Evolutionary conservation across 768 basidiomycete species (phyloP), one percentile per base, ranked within the genome.

Genomic region (Boletus fagicola): DNA sequence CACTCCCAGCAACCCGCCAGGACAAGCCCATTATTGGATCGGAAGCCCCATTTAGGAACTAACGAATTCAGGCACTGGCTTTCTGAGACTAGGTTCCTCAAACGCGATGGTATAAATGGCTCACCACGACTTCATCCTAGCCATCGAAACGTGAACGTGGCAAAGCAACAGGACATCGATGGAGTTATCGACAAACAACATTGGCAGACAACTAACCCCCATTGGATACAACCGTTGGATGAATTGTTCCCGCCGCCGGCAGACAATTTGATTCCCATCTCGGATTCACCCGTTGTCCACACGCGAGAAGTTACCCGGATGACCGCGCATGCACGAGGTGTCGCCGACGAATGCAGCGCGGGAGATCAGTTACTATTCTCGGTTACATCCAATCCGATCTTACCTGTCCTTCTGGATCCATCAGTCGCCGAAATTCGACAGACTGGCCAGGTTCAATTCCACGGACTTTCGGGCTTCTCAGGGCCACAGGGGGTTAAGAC

Each of bases 61-160:
- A 71, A 58, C 24, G 70, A 72, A 40, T 71, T 72, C 56, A 64
- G 71, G 40, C 63, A 61, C 57, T 71, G 71, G 71, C 64, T 72
- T 24, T 68, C 68, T 60, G 69, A 72, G 59, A 62, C 62, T 16
- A 60, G 60, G 44, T 59, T 63, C 22, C 61, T 68, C 67, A 63
- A 62, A 63, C 58, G 48, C 53, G 64, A 66, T 39, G 51, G 48
- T 54, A 48, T 44, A 52, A 49, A 65, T 44, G 40, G 42, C 51
- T 49, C 55, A 10, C 61, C 64, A 54, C 58, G 62, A 20, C 8
- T 52, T 31, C 54, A 46, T 33, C 43, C 44, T 9, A 53, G 36
- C 36, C 50, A 59, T 20, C 59, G 63, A 65, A 63, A 57, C 61
- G 28, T 39, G 30, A 58, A 51, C 55, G 36, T 52, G 59, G 26